phyloP scores from a whole-genome alignment of 163 green algal genomes.

The Prototheca cutis region DNA sequence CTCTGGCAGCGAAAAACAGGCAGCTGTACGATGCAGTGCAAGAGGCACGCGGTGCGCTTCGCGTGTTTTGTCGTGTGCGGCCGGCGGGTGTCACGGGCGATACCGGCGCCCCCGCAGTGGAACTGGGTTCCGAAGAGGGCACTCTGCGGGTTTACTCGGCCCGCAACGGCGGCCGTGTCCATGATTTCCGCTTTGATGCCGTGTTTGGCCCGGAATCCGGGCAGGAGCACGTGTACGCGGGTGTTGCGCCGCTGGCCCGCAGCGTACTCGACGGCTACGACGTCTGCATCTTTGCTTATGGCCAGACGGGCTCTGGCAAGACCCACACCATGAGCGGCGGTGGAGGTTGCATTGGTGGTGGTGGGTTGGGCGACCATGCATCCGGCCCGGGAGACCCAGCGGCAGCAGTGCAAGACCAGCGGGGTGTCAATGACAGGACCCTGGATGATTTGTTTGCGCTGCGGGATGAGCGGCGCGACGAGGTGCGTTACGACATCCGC shows the following conservation, averaged over 20 bases:
- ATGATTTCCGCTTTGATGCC: slow-evolving; percentile 70
- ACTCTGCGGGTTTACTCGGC: slow-evolving; percentile 41
- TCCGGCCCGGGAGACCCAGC: no score
- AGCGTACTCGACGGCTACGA: slow-evolving; percentile 90
- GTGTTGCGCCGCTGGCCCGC: slow-evolving; percentile 76
- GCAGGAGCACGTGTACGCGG: slow-evolving; percentile 79
- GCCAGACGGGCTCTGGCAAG: slow-evolving; percentile 82
- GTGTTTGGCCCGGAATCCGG: slow-evolving; percentile 59
- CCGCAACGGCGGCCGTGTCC: slow-evolving; percentile 27
- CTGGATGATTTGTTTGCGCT: slow-evolving; percentile 84
- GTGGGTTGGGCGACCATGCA: no score
- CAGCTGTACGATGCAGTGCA: slow-evolving; percentile 70
- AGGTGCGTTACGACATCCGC: slow-evolving; percentile 67
- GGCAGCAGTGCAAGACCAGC: no score
- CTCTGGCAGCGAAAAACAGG: slow-evolving; percentile 54
- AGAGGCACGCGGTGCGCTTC: slow-evolving; percentile 80
- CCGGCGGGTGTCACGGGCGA: slow-evolving; percentile 59
- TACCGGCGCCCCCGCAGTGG: slow-evolving; percentile 19
- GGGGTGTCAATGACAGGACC: slow-evolving; percentile 84
- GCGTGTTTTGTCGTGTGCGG: slow-evolving; percentile 77
- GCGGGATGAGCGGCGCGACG: slow-evolving; percentile 43
- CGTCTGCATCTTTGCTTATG: slow-evolving; percentile 94
- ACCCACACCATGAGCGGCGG: slow-evolving; percentile 89
- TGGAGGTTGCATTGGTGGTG: slow-evolving; percentile 25
- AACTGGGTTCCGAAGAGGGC: slow-evolving; percentile 32